Conservation (phyloP, 176 grass and related monocot species). For the Musa beccarii region DNA sequence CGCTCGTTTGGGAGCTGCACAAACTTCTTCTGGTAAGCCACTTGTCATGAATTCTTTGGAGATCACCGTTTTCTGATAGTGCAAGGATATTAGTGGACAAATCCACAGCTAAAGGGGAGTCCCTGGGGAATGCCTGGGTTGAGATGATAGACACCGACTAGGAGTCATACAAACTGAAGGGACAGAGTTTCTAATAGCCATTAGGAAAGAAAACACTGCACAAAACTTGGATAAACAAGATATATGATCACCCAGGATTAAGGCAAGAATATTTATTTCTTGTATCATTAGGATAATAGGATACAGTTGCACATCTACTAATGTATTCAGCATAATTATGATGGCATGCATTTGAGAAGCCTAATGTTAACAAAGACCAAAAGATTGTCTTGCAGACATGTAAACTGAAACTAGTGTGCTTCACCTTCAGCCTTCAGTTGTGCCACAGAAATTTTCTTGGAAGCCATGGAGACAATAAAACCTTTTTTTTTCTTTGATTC, state of each 20-base stretch:
- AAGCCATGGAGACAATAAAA: no score
- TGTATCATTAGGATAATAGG: no score
- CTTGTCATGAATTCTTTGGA: conserved; percentile 69
- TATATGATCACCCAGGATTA: no score
- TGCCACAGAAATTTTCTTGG: no score
- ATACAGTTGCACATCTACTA: no score
- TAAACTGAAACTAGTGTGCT: no score
- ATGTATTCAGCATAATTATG: background rate
- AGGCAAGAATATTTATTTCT: no score
- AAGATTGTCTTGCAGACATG: no score
- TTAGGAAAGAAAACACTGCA: background rate
- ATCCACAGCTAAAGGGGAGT: conserved; percentile 68
- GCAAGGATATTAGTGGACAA: conserved; percentile 78
- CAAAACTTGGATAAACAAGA: no score
- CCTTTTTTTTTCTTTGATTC: no score
- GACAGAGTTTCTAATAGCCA: background rate
- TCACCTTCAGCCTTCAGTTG: no score
- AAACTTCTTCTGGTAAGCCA: conserved; percentile 31
- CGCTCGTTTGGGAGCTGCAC: conserved; percentile 40
- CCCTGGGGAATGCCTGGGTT: conserved; percentile 78
- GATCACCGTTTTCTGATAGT: conserved; percentile 77
- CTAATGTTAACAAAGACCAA: no score
- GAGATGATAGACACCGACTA: conserved; percentile 11
- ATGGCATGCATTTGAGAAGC: background rate
- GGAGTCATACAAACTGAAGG: background rate